Base-by-base conservation (phyloP, 306 rosid species). In the Sicyos baderoa region DNA sequence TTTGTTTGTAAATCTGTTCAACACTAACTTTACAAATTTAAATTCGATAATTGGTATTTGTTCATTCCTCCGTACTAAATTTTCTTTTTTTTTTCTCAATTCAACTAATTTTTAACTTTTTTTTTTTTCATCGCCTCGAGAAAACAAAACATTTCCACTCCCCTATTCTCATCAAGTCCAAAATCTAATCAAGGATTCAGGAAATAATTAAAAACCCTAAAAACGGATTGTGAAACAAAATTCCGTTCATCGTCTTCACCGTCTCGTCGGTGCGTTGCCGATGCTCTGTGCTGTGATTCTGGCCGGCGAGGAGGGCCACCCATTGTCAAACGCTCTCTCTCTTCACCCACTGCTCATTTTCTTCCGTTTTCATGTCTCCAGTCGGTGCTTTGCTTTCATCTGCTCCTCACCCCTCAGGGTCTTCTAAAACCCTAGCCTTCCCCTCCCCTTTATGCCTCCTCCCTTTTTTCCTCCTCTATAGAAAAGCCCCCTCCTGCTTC, bases 351-450 rank as follows among this genome's bases (percentile, higher is more conserved):
- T 58, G 15, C 78, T 51, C 81, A 48, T 71, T 61, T 54, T 52
- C 80, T 75, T 11, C 79, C 74, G 93, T 40, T 87, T 92, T 81
- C 93, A 93, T 93, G 97, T 93, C 99, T 93, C 81, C 91, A 74
- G 76, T 85, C 87, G 80, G 82, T 49, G 69, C 57, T 67, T 67
- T 72, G 76, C 77, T 71, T 75, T 76, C 78, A 72, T 70, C 74
- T 54, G 47, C 75, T 61, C 73, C 81, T 80, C 72, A 79, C 77
- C 76, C 81, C 72, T 76, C 92, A 83, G 94, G 94, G 89, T 91
- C 89, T 76, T 86, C 72, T 68, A 82, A 84, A 79, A 78, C 89
- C 88, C 89, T 85, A 84, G 75, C 72, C 85, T 76, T 77, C 76
- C 80, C 79, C 27, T 82, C 67, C 11, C 75, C 49, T 59, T 82